phyloP scores from a whole-genome alignment of 768 basidiomycete genomes.

The Leucocoprinus birnbaumii region DNA sequence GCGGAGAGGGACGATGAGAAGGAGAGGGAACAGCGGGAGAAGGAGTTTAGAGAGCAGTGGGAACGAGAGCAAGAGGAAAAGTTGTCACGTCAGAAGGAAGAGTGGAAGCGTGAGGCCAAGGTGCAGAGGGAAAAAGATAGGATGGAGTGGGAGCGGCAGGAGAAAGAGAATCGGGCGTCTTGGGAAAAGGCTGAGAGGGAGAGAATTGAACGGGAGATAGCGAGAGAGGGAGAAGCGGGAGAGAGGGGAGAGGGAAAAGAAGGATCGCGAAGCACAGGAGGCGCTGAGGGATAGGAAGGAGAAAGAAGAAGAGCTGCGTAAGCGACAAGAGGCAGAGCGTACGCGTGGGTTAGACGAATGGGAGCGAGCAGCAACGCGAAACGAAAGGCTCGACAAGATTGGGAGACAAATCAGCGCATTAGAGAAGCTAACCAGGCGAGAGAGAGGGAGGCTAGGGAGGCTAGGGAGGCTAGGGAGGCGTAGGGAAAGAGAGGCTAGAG shows the following conservation, averaged over 20 bases:
- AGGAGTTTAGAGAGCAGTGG: conserved; percentile 13
- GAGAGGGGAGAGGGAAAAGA: conserved; percentile 12
- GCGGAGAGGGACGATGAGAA: conserved; percentile 13
- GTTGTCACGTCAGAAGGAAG: conserved; percentile 11
- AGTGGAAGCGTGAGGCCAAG: conserved; percentile 10
- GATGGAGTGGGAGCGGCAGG: conserved; percentile 18
- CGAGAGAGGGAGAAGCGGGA: conserved; percentile 17
- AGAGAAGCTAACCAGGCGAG: conserved; percentile 18
- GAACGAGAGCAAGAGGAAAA: conserved; percentile 16
- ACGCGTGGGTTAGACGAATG: conserved; percentile 11
- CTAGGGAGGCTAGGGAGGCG: conserved; percentile 22
- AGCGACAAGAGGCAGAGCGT: conserved; percentile 14
- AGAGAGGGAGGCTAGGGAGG: conserved; percentile 19
- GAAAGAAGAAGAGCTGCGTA: conserved; percentile 16
- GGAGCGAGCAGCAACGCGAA: conserved; percentile 11
- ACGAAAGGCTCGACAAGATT: conserved; percentile 18
- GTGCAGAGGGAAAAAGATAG: conserved; percentile 11
- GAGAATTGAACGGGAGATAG: conserved; percentile 15
- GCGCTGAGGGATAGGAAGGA: conserved; percentile 17
- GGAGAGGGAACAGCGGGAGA: conserved; percentile 14
- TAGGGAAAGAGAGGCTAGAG: conserved; percentile 18
- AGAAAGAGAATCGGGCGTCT: conserved; percentile 17
- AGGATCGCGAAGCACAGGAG: conserved; percentile 11
- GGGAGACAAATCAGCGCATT: conserved; percentile 11
- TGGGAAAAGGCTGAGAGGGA: conserved; percentile 16